Percentiles rank a stretch among this genome's conserved stretches.
Evolutionary conservation across 2,329 filamentous ascomycete species (phyloP).

Genomic region (Aspergillus intermedius): DNA sequence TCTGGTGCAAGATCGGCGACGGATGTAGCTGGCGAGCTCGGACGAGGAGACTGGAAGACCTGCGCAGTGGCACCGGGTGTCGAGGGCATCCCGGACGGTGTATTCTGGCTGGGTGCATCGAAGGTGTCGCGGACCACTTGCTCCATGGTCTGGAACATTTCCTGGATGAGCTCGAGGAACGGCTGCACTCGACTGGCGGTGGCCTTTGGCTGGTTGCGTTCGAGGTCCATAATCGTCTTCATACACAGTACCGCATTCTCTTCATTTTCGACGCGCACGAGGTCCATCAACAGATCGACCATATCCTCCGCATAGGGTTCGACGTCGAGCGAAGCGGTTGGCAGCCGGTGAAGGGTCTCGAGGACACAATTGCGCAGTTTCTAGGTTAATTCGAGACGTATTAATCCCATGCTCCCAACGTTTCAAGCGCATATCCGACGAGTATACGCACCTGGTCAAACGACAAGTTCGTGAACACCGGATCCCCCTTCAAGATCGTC

Average conservation of each 20-base stretch:
- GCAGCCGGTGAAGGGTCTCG: constrained; percentile 89
- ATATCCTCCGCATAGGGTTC: constrained; percentile 84
- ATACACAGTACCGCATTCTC: constrained; percentile 98
- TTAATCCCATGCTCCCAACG: constrained; percentile 2
- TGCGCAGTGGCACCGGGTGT: constrained; percentile 49
- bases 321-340: constrained; percentile 67
- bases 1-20: constrained; percentile 74
- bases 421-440: not conserved
- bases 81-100: constrained; percentile 45
- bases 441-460: constrained; percentile 66
- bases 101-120: constrained; percentile 61
- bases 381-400: constrained; percentile 34
- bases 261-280: constrained; percentile 90
- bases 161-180: constrained; percentile 86
- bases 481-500: constrained; percentile 73
- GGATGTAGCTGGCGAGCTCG: constrained; percentile 80
- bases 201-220: constrained; percentile 82
- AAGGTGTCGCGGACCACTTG: constrained; percentile 92
- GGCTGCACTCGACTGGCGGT: constrained; percentile 76
- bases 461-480: constrained; percentile 85
- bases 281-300: constrained; percentile 79
- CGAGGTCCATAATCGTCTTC: constrained; percentile 95
- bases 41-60: constrained; percentile 79
- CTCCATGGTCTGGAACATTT: constrained; percentile 93
- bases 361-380: constrained; percentile 89